Evolutionary conservation across 352 stramenopile genomes (phyloP).

Genomic region (Blastocystis sp.): DNA sequence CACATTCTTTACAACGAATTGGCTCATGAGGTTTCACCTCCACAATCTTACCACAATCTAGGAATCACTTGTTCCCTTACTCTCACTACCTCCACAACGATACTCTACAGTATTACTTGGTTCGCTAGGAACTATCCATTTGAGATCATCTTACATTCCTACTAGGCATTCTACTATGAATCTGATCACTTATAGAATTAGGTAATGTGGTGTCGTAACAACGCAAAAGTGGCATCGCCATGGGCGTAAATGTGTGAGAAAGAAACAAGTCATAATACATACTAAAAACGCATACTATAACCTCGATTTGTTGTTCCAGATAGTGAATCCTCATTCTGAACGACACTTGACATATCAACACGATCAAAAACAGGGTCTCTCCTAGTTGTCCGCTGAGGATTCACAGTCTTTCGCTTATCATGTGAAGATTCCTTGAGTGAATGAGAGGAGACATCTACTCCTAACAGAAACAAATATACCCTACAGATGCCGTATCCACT

Average conservation of each 20-base stretch:
- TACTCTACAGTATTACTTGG: conserved; percentile 54
- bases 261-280: not conserved
- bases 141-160: not conserved
- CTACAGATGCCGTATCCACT: too few relatives aligned
- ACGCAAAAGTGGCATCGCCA: too few relatives aligned
- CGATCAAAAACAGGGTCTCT: not conserved
- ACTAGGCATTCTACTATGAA: conserved; percentile 5
- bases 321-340: not conserved
- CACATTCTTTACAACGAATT: conserved; percentile 61
- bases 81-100: conserved; percentile 56
- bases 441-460: too few relatives aligned
- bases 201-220: not conserved
- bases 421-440: not conserved
- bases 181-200: not conserved
- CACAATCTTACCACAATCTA: conserved; percentile 58
- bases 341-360: not conserved
- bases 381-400: not conserved
- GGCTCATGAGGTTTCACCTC: conserved; percentile 54
- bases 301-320: not conserved
- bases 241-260: not conserved
- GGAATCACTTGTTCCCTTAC: not conserved
- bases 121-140: conserved; percentile 56
- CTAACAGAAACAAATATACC: too few relatives aligned
- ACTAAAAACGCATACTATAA: not conserved
- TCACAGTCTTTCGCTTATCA: not conserved